phyloP scores from a whole-genome alignment of 2,329 filamentous ascomycete genomes.

The Lecanicillium sp. region DNA sequence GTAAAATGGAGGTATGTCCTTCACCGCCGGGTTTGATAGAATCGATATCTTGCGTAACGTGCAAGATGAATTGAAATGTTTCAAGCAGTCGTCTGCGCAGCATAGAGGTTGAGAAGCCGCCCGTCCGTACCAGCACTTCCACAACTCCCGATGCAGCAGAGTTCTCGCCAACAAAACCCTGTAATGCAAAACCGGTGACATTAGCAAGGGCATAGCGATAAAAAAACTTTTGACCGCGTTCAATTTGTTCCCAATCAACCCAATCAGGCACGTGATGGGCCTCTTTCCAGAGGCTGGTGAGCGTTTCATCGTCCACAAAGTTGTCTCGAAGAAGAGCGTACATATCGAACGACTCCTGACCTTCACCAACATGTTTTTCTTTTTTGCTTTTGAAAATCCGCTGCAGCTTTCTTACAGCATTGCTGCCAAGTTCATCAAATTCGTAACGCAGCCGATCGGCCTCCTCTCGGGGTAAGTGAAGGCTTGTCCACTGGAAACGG shows the following conservation, averaged over 20 bases:
- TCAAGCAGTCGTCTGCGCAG: conserved; percentile 48
- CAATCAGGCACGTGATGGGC: conserved; percentile 52
- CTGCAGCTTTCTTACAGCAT: conserved; percentile 11
- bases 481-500: conserved; percentile 13
- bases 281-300: conserved; percentile 43
- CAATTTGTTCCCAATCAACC: conserved; percentile 61
- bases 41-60: conserved; percentile 50
- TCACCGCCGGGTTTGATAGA: conserved; percentile 53
- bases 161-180: conserved; percentile 28
- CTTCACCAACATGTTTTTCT: too few species aligned
- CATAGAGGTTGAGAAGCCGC: conserved; percentile 55
- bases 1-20: conserved; percentile 51
- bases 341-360: too few species aligned
- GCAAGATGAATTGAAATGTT: conserved; percentile 34
- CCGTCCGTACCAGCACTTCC: conserved; percentile 57
- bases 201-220: conserved; percentile 57
- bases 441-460: conserved; percentile 10
- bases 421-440: conserved; percentile 15
- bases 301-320: conserved; percentile 36
- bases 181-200: conserved; percentile 38
- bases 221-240: conserved; percentile 53
- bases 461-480: conserved; percentile 11
- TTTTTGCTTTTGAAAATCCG: too few species aligned
- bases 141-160: conserved; percentile 48
- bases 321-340: conserved; percentile 26